Evolutionary conservation across 2,329 filamentous ascomycete species (phyloP).

Genomic region (Fusarium sp.): DNA sequence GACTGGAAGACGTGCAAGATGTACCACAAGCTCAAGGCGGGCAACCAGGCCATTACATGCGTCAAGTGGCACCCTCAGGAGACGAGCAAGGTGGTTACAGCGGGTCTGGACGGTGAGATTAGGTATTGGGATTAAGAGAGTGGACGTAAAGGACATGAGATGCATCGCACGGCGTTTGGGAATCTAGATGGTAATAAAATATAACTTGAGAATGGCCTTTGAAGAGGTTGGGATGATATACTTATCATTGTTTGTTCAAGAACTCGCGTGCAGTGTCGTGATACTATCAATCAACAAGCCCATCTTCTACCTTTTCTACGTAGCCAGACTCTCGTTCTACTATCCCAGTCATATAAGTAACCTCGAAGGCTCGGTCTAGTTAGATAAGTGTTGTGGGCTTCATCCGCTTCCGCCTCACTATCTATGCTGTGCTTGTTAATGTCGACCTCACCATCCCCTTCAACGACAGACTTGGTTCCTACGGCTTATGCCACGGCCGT

Average conservation of each 20-base stretch:
- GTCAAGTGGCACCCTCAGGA: conserved; percentile 98
- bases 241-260: not conserved
- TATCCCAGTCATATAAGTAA: not conserved
- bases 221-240: not conserved
- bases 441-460: conserved; percentile 56
- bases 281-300: conserved; percentile 22
- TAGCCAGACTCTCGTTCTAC: conserved; percentile 12
- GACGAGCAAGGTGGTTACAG: conserved; percentile 91
- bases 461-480: conserved; percentile 55
- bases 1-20: conserved; percentile 99
- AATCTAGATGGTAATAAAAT: conserved; percentile 18
- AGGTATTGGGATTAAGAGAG: conserved; percentile 86
- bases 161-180: conserved; percentile 42
- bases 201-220: not conserved
- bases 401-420: conserved; percentile 47
- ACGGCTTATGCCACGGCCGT: conserved; percentile 35
- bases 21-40: conserved; percentile 94
- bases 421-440: conserved; percentile 57
- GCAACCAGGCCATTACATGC: conserved; percentile 84
- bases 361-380: not conserved
- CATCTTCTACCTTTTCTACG: not conserved
- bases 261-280: conserved; percentile 4
- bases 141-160: conserved; percentile 9
- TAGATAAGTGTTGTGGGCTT: not conserved
- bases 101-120: conserved; percentile 87